Evolutionary conservation across 345 rosid genomes (phyloP).

Genomic region (Corchorus olitorius): DNA sequence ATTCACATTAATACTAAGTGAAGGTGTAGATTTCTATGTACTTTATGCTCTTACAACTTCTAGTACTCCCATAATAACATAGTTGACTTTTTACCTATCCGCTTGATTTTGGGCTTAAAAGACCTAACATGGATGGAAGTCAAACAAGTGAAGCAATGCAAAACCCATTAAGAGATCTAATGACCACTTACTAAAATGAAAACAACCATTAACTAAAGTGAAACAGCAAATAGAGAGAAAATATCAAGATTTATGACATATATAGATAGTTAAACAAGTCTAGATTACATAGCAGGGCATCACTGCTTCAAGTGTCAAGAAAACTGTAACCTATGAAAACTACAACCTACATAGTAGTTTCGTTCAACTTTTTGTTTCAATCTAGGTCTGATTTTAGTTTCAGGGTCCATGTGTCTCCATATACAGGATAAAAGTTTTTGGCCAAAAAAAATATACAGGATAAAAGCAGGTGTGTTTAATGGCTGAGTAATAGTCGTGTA

Average conservation of each 20-base stretch:
- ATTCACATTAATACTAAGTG: no score
- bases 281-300: not conserved
- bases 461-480: not conserved
- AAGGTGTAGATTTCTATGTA: no score
- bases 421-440: no score
- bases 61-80: not conserved
- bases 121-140: not conserved
- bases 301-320: not conserved
- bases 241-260: not conserved
- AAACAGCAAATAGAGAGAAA: not conserved
- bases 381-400: not conserved
- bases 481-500: not conserved
- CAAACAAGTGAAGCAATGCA: not conserved
- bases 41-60: not conserved
- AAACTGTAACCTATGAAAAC: not conserved
- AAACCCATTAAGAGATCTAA: not conserved
- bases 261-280: not conserved
- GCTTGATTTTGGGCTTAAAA: not conserved
- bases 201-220: not conserved
- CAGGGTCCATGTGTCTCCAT: not conserved
- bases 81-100: not conserved
- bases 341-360: not conserved
- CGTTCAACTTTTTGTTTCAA: constrained; percentile 1
- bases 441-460: constrained; percentile 1
- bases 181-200: not conserved